Evolutionary conservation across 345 rosid species (phyloP).

Genomic region (Lumnitzera littorea): DNA sequence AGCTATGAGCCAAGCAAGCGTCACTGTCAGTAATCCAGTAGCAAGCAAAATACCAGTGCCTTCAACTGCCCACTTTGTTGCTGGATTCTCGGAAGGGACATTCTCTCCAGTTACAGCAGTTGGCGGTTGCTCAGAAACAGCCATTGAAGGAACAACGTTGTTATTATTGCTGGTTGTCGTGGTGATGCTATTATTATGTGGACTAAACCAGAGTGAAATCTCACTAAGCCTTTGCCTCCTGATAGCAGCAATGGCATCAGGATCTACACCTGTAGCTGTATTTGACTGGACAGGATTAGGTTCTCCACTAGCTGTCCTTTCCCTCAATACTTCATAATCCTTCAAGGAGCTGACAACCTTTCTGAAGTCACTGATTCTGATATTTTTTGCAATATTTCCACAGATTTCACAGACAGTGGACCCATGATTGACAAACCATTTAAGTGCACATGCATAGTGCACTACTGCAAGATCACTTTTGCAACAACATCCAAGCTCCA

Average conservation of each 20-base stretch:
- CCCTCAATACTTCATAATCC: slow-evolving; percentile 67
- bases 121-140: slow-evolving; percentile 54
- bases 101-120: slow-evolving; percentile 42
- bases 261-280: slow-evolving; percentile 45
- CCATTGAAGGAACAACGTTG: slow-evolving; percentile 46
- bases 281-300: slow-evolving; percentile 40
- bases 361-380: slow-evolving; percentile 50
- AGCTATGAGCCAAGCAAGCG: slow-evolving; percentile 94
- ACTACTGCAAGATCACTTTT: slow-evolving; percentile 85
- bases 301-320: slow-evolving; percentile 61
- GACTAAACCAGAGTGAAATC: slow-evolving; percentile 77
- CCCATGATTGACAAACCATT: slow-evolving; percentile 96
- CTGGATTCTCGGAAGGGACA: slow-evolving; percentile 52
- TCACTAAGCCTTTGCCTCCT: slow-evolving; percentile 81
- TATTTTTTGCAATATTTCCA: slow-evolving; percentile 55
- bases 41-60: slow-evolving; percentile 94
- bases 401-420: slow-evolving; percentile 92
- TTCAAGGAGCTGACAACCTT: slow-evolving; percentile 61
- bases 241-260: slow-evolving; percentile 75
- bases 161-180: slow-evolving; percentile 18
- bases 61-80: slow-evolving; percentile 94
- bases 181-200: slow-evolving; percentile 24
- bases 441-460: slow-evolving; percentile 90
- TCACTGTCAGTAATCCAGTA: slow-evolving; percentile 80
- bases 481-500: slow-evolving; percentile 94